A percentile compares a stretch with the other conserved stretches of the same genome.
These are phyloP conservation scores for Amylocystis lapponica DNA, from an alignment of 768 basidiomycete species.

Conservation along the genomic window DNA sequence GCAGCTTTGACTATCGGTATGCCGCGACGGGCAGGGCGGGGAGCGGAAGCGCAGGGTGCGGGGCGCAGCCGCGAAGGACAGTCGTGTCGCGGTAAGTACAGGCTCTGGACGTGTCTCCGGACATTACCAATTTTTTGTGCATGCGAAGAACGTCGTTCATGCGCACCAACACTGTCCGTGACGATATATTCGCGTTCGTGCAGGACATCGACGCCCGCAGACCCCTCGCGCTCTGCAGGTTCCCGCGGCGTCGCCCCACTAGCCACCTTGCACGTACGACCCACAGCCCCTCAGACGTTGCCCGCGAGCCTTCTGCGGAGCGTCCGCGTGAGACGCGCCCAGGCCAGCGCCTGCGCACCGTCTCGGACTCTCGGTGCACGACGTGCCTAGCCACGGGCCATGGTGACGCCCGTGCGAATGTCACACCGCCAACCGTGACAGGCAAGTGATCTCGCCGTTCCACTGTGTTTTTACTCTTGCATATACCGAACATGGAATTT, in stretches of 20 bases:
- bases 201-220: slow-evolving; percentile 70
- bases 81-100: slow-evolving; percentile 13
- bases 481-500: slow-evolving; percentile 76
- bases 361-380: no score
- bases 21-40: slow-evolving; percentile 32
- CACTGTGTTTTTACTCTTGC: slow-evolving; percentile 70
- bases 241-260: no score
- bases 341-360: slow-evolving; percentile 1
- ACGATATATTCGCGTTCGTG: slow-evolving; percentile 74
- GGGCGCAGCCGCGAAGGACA: slow-evolving; percentile 25
- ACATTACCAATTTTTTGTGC: not conserved
- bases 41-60: slow-evolving; percentile 35
- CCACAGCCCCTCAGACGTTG: no score
- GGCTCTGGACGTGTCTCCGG: no score
- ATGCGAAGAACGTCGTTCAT: slow-evolving; percentile 31
- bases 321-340: no score
- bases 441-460: slow-evolving; percentile 79
- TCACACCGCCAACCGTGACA: slow-evolving; percentile 72
- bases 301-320: no score
- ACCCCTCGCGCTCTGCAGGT: slow-evolving; percentile 51
- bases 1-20: slow-evolving; percentile 74
- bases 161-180: slow-evolving; percentile 54
- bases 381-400: not conserved
- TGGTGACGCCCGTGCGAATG: slow-evolving; percentile 32
- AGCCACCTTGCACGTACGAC: no score